Evolutionary conservation across 208 protist species (phyloP), one percentile per base, ranked within the genome.

Genomic region (Eutreptiella sp.): DNA sequence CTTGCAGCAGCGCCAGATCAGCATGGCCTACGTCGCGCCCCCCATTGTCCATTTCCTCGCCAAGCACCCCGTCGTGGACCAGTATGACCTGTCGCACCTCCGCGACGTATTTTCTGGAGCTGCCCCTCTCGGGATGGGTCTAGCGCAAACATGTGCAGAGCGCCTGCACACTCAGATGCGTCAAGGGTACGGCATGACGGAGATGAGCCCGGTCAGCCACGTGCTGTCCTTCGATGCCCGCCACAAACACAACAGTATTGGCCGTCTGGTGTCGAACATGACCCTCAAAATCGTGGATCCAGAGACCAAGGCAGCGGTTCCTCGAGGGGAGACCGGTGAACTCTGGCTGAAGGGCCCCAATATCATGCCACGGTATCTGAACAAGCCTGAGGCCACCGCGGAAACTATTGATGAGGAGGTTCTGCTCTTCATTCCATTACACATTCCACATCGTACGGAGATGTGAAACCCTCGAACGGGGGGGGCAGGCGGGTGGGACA

Each of bases 171-270:
- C n/a, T n/a, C n/a, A n/a, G n/a, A 31, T 72, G 28, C 59, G 75
- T 24, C 83, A 89, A 36, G 85, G 70, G 1, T 91, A 83, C 32
- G 85, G 85, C 31, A 77, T 89, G 70, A 86, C 80, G 1, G 85
- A 91, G 58, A 61, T 77, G 38, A 80, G 78, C 2, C 85, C 83
- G 0, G 72, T 77, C 0, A n/a, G n/a, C n/a, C n/a, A n/a, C n/a
- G n/a, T n/a, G n/a, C n/a, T n/a, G n/a, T n/a, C n/a, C n/a, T n/a
- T n/a, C n/a, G n/a, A n/a, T n/a, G n/a, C n/a, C n/a, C n/a, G n/a
- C n/a, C n/a, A n/a, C n/a, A n/a, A n/a, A n/a, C n/a, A n/a, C n/a
- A n/a, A n/a, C n/a, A n/a, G n/a, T n/a, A n/a, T n/a, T n/a, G n/a
- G n/a, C n/a, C n/a, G n/a, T n/a, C n/a, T n/a, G n/a, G n/a, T n/a